Evolutionary conservation across 2,329 filamentous ascomycete species (phyloP).

Genomic region (Aspergillus fijiensis): DNA sequence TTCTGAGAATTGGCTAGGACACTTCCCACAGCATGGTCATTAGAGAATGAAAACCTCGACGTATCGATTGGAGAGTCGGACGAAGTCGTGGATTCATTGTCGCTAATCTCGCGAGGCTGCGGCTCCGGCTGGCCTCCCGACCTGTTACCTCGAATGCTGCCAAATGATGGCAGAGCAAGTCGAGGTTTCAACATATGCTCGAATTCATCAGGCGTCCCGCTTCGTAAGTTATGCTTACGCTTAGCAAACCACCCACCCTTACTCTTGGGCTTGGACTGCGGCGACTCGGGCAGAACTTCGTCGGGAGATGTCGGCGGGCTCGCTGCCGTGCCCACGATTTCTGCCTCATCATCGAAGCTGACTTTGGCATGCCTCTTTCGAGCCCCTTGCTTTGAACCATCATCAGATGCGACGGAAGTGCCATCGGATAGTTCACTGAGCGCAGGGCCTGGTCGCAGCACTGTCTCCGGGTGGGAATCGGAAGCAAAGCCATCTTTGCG

Average conservation of each 20-base stretch:
- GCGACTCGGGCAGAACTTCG: constrained; percentile 36
- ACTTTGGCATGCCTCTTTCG: constrained; percentile 58
- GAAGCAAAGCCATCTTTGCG: constrained; percentile 45
- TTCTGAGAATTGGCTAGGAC: constrained; percentile 47
- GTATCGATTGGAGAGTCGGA: constrained; percentile 48
- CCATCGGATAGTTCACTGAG: constrained; percentile 59
- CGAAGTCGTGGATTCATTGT: constrained; percentile 34
- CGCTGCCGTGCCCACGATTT: constrained; percentile 48
- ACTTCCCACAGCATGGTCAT: constrained; percentile 53
- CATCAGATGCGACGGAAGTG: constrained; percentile 50
- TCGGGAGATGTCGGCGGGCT: constrained; percentile 45
- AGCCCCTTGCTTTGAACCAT: constrained; percentile 39
- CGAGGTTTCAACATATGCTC: constrained; percentile 59
- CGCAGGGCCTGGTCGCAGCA: constrained; percentile 32
- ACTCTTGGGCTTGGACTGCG: constrained; percentile 32
- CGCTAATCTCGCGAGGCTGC: constrained; percentile 25
- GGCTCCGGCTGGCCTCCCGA: constrained; percentile 26
- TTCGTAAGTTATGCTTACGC: constrained; percentile 29
- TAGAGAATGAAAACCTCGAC: constrained; percentile 43
- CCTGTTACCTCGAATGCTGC: constrained; percentile 57
- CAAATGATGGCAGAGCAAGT: constrained; percentile 61
- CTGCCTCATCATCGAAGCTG: constrained; percentile 66
- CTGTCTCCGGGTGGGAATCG: constrained; percentile 27
- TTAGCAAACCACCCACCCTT: constrained; percentile 41
- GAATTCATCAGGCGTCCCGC: constrained; percentile 49